Conservation (phyloP, 768 basidiomycete genomes). For the Macrolepiota fuliginosa region DNA sequence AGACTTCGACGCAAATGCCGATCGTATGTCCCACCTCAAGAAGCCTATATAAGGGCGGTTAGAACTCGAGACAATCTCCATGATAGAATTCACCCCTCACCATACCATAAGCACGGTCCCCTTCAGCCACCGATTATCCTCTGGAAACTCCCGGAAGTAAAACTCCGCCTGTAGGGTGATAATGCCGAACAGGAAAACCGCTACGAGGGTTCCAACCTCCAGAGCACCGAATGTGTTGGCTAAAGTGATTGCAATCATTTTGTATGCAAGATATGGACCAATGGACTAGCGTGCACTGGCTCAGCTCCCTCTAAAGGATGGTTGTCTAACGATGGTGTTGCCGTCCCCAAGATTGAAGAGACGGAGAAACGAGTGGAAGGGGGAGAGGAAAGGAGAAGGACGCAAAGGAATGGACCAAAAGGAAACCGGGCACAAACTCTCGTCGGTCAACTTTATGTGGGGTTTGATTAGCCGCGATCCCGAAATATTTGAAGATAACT, state of each 20-base stretch:
- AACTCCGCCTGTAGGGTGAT: conserved; percentile 14
- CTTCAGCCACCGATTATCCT: conserved; percentile 7
- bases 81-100: neutral
- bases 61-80: neutral
- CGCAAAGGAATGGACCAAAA: neutral
- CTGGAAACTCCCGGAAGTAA: conserved; percentile 14
- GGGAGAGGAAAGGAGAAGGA: neutral
- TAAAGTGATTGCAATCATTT: neutral
- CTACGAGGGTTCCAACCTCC: conserved; percentile 17
- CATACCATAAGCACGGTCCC: neutral
- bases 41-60: neutral
- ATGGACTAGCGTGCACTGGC: neutral
- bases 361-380: neutral
- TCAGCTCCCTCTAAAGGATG: neutral
- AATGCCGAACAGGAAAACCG: conserved; percentile 18
- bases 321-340: neutral
- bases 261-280: neutral
- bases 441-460: neutral
- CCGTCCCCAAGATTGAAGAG: neutral
- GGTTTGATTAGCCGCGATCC: neutral
- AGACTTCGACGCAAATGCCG: conserved; percentile 13
- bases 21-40: conserved; percentile 15
- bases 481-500: neutral
- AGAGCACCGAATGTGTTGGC: conserved; percentile 18
- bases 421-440: neutral